These are phyloP conservation scores for Hirsutella minnesotensis DNA, from an alignment of 2,329 filamentous ascomycete genomes.

Conservation along the genomic window DNA sequence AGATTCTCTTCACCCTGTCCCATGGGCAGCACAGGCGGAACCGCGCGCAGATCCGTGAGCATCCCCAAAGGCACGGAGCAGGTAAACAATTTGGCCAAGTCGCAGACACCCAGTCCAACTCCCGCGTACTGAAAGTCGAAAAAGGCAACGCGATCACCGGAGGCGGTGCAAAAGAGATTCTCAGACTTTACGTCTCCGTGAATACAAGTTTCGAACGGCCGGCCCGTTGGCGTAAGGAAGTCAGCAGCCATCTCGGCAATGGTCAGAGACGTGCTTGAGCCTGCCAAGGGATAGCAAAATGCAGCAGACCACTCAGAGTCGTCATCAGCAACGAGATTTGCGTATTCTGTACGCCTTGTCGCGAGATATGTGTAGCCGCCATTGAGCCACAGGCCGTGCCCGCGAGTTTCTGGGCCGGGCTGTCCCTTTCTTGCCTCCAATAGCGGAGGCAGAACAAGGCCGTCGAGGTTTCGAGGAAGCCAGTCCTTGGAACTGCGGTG, in stretches of 20 bases:
- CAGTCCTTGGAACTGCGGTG: slow-evolving; percentile 41
- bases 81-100: slow-evolving; percentile 55
- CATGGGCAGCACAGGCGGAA: slow-evolving; percentile 34
- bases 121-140: slow-evolving; percentile 62
- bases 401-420: slow-evolving; percentile 4
- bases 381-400: slow-evolving; percentile 43
- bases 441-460: slow-evolving; percentile 40
- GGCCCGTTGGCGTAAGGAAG: slow-evolving; percentile 33
- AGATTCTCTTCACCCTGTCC: slow-evolving; percentile 34
- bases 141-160: slow-evolving; percentile 43
- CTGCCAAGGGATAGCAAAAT: slow-evolving; percentile 27
- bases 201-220: slow-evolving; percentile 42
- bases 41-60: slow-evolving; percentile 22
- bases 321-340: slow-evolving; percentile 28
- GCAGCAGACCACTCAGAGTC: slow-evolving; percentile 42
- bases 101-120: slow-evolving; percentile 50
- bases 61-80: slow-evolving; percentile 48
- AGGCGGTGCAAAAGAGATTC: slow-evolving; percentile 46
- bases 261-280: slow-evolving; percentile 15
- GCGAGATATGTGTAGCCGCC: slow-evolving; percentile 60
- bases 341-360: slow-evolving; percentile 46
- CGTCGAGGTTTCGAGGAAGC: slow-evolving; percentile 12
- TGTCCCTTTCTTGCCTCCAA: slow-evolving; percentile 30
- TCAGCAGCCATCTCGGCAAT: slow-evolving; percentile 41
- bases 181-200: slow-evolving; percentile 62